Evolutionary conservation across 2,329 filamentous ascomycete species (phyloP), one percentile per base, ranked within the genome.

Genomic region (Chaetomiaceae sp.): DNA sequence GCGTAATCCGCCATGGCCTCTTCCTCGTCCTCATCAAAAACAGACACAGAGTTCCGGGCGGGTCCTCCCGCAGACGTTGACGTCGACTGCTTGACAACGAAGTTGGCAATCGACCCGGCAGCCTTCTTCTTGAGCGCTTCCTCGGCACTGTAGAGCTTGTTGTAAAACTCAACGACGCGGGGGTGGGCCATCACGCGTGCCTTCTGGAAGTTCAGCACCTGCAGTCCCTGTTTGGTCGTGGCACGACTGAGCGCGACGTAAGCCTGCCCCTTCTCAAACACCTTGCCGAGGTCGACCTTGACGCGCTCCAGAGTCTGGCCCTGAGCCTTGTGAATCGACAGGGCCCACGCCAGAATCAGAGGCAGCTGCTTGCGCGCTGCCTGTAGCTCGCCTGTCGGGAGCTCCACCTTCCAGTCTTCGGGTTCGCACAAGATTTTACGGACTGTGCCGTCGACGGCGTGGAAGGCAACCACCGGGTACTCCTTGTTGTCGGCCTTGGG

Each of bases 311-410:
- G 73, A 1, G 92, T 97, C 67, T 97, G 92, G 1, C 92, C 92
- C 66, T 97, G 92, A 1, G 93, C 93, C 70, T 99, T 99, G 74
- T 99, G 93, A 53, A 99, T 99, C 1, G 90, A 96, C 17, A 99
- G 72, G 2, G 93, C 93, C 93, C 93, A 99, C 0, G 93, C 93
- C 25, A 99, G 76, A 56, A 99, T 97, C 44, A 99, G 76, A 0
- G 93, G 93, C 2, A 92, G 69, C 61, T 92, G 88, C 40, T 78
- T 79, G 34, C 93, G 86, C 54, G 89, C 88, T 2, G 93, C 93
- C 67, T 96, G 90, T 1, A 97, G 78, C 66, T 97, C 91, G 41
- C 93, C 93, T 50, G 87, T 96, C 2, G 93, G 93, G n/a, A 95
- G 77, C 65, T 99, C 95, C 21, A 96, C 87, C 68, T 96, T 99